A percentile compares a stretch with the other conserved stretches of the same genome.
phyloP scores from a whole-genome alignment of 768 basidiomycete genomes.

The Epithele typhae region DNA sequence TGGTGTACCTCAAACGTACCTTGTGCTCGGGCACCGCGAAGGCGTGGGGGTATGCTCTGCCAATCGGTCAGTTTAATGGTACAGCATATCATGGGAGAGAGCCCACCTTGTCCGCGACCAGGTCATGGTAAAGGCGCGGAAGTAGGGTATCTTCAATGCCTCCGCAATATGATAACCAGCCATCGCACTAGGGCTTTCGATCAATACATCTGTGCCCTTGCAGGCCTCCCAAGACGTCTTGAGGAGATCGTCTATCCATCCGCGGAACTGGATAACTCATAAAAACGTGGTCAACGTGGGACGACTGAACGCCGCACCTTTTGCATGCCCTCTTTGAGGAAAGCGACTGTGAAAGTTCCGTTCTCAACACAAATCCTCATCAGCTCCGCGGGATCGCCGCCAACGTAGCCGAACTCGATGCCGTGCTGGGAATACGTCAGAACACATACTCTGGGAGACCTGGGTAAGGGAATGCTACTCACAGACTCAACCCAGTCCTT shows the following conservation, averaged over 20 bases:
- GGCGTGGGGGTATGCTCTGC: conserved; percentile 91
- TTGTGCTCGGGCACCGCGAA: conserved; percentile 97
- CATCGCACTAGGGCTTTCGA: conserved; percentile 98
- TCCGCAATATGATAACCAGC: conserved; percentile 97
- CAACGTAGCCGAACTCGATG: conserved; percentile 93
- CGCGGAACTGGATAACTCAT: conserved; percentile 66
- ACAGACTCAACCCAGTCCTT: conserved; percentile 93
- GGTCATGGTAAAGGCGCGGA: conserved; percentile 95
- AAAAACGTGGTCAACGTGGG: neutral
- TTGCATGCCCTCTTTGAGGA: conserved; percentile 83
- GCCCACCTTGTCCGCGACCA: conserved; percentile 85
- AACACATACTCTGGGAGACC: conserved; percentile 1
- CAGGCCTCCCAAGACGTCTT: conserved; percentile 96
- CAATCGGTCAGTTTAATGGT: neutral
- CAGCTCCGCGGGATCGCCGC: conserved; percentile 95
- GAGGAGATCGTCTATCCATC: conserved; percentile 95
- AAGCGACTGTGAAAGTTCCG: conserved; percentile 94
- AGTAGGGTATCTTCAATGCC: conserved; percentile 90
- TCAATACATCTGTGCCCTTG: conserved; percentile 86
- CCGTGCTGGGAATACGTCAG: conserved; percentile 57
- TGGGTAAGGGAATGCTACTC: conserved; percentile 27
- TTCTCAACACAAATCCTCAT: conserved; percentile 99
- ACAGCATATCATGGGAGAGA: neutral
- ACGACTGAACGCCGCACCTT: conserved; percentile 49
- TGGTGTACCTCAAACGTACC: conserved; percentile 36